Evolutionary conservation across 2,329 filamentous ascomycete species (phyloP).

Genomic region (Neofusicoccum laricinum): DNA sequence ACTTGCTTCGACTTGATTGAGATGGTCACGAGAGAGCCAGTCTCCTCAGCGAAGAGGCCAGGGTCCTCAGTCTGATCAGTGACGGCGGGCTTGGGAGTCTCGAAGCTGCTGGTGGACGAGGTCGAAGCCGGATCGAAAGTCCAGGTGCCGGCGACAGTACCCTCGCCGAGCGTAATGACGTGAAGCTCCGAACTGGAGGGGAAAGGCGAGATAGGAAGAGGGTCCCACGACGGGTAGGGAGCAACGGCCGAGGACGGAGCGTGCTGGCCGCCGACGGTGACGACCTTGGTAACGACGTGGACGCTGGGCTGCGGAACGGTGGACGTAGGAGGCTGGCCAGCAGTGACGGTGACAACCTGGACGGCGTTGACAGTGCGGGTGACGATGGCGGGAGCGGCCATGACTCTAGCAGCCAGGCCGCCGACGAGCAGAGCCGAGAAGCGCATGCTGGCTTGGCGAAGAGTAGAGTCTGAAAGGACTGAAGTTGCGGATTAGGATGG

Average conservation of each 20-base stretch:
- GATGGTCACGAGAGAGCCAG: neutral
- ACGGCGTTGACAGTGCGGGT: neutral
- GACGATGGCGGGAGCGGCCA: neutral
- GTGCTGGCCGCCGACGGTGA: neutral
- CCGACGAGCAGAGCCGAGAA: neutral
- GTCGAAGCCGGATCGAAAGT: neutral
- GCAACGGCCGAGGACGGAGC: no score
- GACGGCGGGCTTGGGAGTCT: neutral
- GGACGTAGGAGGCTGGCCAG: no score
- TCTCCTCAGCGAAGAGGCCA: neutral
- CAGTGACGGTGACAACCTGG: no score
- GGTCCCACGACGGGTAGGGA: no score
- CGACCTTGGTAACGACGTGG: neutral
- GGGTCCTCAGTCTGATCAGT: neutral
- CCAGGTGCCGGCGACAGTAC: no score
- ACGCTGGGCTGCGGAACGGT: neutral
- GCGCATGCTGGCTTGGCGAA: neutral
- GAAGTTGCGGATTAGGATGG: neutral
- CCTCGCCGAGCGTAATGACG: no score
- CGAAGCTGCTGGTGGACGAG: neutral
- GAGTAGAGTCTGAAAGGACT: neutral
- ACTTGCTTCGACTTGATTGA: neutral
- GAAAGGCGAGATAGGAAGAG: no score
- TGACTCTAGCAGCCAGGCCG: neutral
- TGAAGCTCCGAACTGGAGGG: no score